Conservation (phyloP, 768 basidiomycete genomes). For the Gelatoporia subvermispora region DNA sequence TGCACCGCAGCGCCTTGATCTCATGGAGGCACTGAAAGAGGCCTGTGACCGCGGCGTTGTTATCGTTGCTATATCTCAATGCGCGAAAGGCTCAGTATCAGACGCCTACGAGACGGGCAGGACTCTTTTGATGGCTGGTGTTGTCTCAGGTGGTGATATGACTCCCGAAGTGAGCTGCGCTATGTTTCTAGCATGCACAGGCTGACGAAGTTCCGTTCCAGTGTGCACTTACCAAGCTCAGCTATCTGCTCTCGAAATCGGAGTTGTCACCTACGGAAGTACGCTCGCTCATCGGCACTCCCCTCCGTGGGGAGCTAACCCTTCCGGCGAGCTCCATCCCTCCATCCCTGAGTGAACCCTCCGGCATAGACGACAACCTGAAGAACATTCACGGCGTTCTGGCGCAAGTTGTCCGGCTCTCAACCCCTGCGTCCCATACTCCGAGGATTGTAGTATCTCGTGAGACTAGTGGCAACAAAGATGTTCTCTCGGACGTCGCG, state of each 20-base stretch:
- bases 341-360: constrained; percentile 38
- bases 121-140: constrained; percentile 63
- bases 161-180: constrained; percentile 71
- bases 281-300: constrained; percentile 66
- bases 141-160: constrained; percentile 88
- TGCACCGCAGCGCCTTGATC: constrained; percentile 75
- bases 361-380: constrained; percentile 41
- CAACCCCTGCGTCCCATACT: constrained; percentile 32
- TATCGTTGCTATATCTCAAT: constrained; percentile 90
- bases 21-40: constrained; percentile 71
- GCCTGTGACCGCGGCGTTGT: constrained; percentile 82
- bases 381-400: constrained; percentile 63
- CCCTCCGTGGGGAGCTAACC: constrained; percentile 88
- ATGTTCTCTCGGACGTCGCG: constrained; percentile 37
- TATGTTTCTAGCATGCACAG: neutral
- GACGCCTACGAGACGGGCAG: constrained; percentile 80
- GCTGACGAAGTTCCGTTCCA: constrained; percentile 22
- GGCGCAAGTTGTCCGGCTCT: constrained; percentile 63
- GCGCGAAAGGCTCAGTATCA: constrained; percentile 80
- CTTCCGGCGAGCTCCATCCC: constrained; percentile 34
- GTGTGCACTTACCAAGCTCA: constrained; percentile 88
- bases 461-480: constrained; percentile 8
- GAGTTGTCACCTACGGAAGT: constrained; percentile 67
- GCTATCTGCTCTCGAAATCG: constrained; percentile 84
- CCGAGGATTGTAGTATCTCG: constrained; percentile 33